phyloP scores from a whole-genome alignment of 2,329 filamentous ascomycete genomes.

The Aureobasidium zeae region DNA sequence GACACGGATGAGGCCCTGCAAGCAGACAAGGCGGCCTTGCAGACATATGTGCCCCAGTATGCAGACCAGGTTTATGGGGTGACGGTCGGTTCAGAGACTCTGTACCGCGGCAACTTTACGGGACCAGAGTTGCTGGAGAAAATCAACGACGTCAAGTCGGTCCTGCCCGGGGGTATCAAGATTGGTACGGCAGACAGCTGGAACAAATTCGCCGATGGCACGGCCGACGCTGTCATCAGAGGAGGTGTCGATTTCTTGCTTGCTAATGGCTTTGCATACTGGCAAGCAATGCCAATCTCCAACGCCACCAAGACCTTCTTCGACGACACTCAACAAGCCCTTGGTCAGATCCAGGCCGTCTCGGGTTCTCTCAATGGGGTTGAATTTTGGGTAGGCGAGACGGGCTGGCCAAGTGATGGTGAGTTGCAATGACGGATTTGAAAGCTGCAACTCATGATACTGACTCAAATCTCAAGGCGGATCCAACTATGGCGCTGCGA shows the following conservation, averaged over 20 bases:
- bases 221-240: conserved; percentile 53
- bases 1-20: conserved; percentile 54
- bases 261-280: conserved; percentile 63
- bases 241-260: conserved; percentile 55
- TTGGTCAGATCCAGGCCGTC: conserved; percentile 52
- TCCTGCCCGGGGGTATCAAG: conserved; percentile 44
- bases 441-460: neutral
- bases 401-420: conserved; percentile 52
- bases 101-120: conserved; percentile 61
- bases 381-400: conserved; percentile 62
- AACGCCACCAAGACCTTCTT: conserved; percentile 56
- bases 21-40: conserved; percentile 51
- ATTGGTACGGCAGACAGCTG: conserved; percentile 63
- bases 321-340: conserved; percentile 56
- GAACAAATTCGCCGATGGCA: conserved; percentile 63
- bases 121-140: conserved; percentile 50
- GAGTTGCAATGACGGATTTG: neutral
- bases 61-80: conserved; percentile 56
- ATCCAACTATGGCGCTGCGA: conserved; percentile 51
- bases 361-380: conserved; percentile 46
- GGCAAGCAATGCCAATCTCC: conserved; percentile 53
- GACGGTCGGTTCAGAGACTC: conserved; percentile 60
- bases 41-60: conserved; percentile 40
- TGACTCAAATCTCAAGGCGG: conserved; percentile 34
- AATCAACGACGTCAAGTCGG: conserved; percentile 52